Evolutionary conservation across 2,329 filamentous ascomycete genomes (phyloP).

Genomic region (Neofusicoccum ribis): DNA sequence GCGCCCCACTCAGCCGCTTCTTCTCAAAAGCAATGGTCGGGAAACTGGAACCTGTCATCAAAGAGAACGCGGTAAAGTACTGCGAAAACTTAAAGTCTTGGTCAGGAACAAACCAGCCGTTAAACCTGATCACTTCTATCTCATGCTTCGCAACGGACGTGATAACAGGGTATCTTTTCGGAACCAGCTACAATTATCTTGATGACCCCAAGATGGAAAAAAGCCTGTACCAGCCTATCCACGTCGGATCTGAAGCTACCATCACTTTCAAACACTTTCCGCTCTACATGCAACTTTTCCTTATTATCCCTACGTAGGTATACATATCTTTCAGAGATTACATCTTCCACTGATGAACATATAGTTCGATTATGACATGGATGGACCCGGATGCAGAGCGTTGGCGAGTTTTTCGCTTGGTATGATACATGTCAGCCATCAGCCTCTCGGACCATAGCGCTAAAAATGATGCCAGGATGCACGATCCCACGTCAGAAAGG

Average conservation of each 20-base stretch:
- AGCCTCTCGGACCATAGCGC: too few relatives aligned
- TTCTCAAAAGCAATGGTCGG: conserved; percentile 20
- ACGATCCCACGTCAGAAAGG: neutral
- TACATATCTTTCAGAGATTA: neutral
- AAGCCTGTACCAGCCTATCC: conserved; percentile 4
- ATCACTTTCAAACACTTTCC: conserved; percentile 18
- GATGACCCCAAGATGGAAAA: conserved; percentile 17
- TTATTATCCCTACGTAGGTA: neutral
- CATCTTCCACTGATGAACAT: neutral
- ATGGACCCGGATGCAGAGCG: neutral
- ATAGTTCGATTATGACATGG: neutral
- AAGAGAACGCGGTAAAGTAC: conserved; percentile 16
- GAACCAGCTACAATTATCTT: conserved; percentile 23
- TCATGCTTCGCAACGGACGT: conserved; percentile 25
- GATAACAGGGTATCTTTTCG: conserved; percentile 26
- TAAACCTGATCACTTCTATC: conserved; percentile 22
- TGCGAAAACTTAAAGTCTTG: conserved; percentile 19
- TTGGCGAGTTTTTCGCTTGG: neutral
- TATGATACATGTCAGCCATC: too few relatives aligned
- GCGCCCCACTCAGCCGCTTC: conserved; percentile 21
- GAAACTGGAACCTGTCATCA: conserved; percentile 20
- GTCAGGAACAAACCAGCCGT: conserved; percentile 16
- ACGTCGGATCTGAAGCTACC: conserved; percentile 25
- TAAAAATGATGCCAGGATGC: neutral
- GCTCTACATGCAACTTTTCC: conserved; percentile 23